Evolutionary conservation across 768 basidiomycete species (phyloP), one percentile per base, ranked within the genome.

Genomic region (Mycena rosella): DNA sequence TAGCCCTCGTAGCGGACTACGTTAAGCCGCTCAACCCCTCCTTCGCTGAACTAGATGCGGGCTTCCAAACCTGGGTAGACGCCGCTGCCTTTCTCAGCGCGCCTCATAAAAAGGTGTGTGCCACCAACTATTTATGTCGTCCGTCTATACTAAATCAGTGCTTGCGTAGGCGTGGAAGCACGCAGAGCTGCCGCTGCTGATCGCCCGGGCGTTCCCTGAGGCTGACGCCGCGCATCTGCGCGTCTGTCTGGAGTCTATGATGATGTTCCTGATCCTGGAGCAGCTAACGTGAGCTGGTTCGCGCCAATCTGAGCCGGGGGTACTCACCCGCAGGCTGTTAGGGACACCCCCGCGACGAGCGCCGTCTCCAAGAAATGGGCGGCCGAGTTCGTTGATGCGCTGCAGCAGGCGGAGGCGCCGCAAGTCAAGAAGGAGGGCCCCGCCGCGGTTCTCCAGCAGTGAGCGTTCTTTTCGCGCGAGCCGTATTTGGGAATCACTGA

Each of bases 241-340:
- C 20, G 72, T 71, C 40, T 65, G 66, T 57, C 62, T 74, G 5
- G 70, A 73, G 9, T 67, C 29, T 4, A 70, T 74, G 70, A 73
- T 59, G 67, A 66, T 70, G 63, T 69, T 72, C 49, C 56, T 75
- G 36, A 70, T 74, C n/a, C 47, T 75, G 20, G 74, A 75, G 30
- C 65, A 73, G 30, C 38, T 73, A 34, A 75, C 72, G 74, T 74
- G 63, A 56, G 67, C 44, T 29, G 5, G 13, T 40, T 26, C 22
- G 36, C 8, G 38, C 11, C 18, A 13, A 20, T 36, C 42, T 11
- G 44, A 32, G 8, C 30, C 6, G 40, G 22, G 24, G 17, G n/a
- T 44, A 40, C 14, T 40, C 38, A 40, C 17, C 14, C 4, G n/a
- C 22, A n/a, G 5, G 44, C 44, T n/a, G n/a, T n/a, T n/a, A 45